phyloP scores from a whole-genome alignment of 345 rosid genomes.

The Linum lewisii region DNA sequence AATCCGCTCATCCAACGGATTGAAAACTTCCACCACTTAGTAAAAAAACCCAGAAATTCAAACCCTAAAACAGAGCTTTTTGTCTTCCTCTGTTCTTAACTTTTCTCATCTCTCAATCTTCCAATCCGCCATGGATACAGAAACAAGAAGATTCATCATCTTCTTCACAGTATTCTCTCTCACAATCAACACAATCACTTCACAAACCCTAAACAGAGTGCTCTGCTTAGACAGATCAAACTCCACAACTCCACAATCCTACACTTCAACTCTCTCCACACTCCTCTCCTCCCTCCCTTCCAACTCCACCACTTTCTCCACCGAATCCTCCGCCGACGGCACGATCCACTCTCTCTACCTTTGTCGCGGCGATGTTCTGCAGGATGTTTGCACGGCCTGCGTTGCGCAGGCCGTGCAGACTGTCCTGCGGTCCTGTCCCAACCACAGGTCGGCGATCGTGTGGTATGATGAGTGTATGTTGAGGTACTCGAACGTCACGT shows the following conservation, averaged over 20 bases:
- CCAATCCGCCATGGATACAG: not conserved
- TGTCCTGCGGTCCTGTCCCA: not conserved
- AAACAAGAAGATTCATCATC: not conserved
- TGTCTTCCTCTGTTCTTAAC: too few species aligned
- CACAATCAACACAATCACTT: not conserved
- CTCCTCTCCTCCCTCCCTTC: slow-evolving; percentile 17
- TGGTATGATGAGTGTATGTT: slow-evolving; percentile 34
- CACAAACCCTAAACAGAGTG: not conserved
- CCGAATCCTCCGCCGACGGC: slow-evolving; percentile 4
- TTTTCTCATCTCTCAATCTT: not conserved
- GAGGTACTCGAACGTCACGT: slow-evolving; percentile 21
- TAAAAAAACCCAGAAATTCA: too few species aligned
- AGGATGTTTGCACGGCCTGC: slow-evolving; percentile 8
- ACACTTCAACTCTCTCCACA: slow-evolving; percentile 6
- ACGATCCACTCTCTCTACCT: slow-evolving; percentile 15
- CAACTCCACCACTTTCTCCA: slow-evolving; percentile 12
- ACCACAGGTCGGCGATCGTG: slow-evolving; percentile 10
- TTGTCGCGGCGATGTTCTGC: slow-evolving; percentile 18
- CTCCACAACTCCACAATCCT: not conserved
- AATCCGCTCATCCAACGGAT: too few species aligned
- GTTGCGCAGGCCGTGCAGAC: slow-evolving; percentile 5
- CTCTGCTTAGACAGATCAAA: not conserved
- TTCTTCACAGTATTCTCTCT: not conserved
- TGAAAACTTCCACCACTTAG: too few species aligned
- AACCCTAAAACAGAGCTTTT: too few species aligned